A percentile compares a stretch with the other conserved stretches of the same genome.
These are phyloP conservation scores for Dendrobium huoshanense DNA, from an alignment of 106 monocot genomes.

Conservation along the genomic window DNA sequence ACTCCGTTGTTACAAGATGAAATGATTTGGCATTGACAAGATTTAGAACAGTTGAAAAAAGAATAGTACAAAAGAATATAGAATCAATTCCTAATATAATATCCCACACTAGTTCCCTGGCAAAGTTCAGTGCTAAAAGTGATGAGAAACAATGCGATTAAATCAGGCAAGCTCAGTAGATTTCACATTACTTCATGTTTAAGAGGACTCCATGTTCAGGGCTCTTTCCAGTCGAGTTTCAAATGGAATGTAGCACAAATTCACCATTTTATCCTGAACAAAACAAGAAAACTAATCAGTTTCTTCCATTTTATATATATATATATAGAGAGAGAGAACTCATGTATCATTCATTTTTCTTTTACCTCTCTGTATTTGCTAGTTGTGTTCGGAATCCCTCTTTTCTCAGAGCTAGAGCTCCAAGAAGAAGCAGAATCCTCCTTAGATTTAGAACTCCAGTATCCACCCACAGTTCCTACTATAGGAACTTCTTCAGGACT, in stretches of 20 bases:
- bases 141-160: neutral
- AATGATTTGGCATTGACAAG: neutral
- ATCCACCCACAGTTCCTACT: constrained; percentile 58
- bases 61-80: neutral
- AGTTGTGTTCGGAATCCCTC: constrained; percentile 67
- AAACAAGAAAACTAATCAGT: constrained; percentile 1
- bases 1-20: neutral
- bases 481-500: constrained; percentile 73
- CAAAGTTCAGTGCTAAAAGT: neutral
- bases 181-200: constrained; percentile 3
- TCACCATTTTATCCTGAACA: constrained; percentile 52
- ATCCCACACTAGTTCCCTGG: neutral
- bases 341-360: neutral
- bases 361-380: constrained; percentile 72
- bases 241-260: constrained; percentile 62
- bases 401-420: constrained; percentile 12
- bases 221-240: constrained; percentile 56
- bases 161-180: neutral
- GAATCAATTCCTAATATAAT: neutral
- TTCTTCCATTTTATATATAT: neutral
- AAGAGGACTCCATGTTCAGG: constrained; percentile 18
- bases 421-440: constrained; percentile 1
- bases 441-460: constrained; percentile 40
- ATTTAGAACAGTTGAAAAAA: neutral
- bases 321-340: no score